Percentiles rank a stretch among this genome's conserved stretches.
Conservation (phyloP, 1,284 basidiomycete species). For the Pyrrhoderma noxium region DNA sequence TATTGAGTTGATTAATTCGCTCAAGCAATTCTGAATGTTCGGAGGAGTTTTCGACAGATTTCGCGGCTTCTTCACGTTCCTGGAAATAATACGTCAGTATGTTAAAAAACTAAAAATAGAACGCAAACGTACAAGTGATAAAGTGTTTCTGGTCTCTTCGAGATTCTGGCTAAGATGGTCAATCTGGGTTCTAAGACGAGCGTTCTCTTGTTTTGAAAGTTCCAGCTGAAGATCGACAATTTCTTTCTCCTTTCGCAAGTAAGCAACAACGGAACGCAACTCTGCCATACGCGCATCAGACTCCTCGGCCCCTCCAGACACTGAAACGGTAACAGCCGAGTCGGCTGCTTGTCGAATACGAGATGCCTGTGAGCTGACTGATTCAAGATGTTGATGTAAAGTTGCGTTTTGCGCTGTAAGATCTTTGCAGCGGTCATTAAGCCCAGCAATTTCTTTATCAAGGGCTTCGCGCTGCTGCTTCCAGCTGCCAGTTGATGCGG, state of each 20-base stretch:
- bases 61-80: constrained; percentile 73
- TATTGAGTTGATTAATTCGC: constrained; percentile 81
- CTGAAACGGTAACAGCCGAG: constrained; percentile 30
- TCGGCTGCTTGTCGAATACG: constrained; percentile 66
- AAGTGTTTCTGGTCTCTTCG: constrained; percentile 58
- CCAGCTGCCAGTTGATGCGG: constrained; percentile 72
- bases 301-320: constrained; percentile 41
- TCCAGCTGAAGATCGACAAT: constrained; percentile 85
- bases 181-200: constrained; percentile 68
- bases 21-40: constrained; percentile 84
- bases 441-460: constrained; percentile 69
- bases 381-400: constrained; percentile 80
- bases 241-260: constrained; percentile 84
- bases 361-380: constrained; percentile 75
- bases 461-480: constrained; percentile 67
- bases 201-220: constrained; percentile 77
- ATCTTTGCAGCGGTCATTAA: constrained; percentile 66
- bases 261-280: constrained; percentile 74
- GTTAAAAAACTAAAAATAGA: background rate
- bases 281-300: constrained; percentile 58
- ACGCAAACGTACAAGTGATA: constrained; percentile 47
- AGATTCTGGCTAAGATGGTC: constrained; percentile 66
- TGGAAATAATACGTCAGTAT: constrained; percentile 26
- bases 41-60: constrained; percentile 61
- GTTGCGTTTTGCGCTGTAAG: constrained; percentile 71